Conservation (phyloP, 768 basidiomycete genomes). For the Termitomyces sp. region DNA sequence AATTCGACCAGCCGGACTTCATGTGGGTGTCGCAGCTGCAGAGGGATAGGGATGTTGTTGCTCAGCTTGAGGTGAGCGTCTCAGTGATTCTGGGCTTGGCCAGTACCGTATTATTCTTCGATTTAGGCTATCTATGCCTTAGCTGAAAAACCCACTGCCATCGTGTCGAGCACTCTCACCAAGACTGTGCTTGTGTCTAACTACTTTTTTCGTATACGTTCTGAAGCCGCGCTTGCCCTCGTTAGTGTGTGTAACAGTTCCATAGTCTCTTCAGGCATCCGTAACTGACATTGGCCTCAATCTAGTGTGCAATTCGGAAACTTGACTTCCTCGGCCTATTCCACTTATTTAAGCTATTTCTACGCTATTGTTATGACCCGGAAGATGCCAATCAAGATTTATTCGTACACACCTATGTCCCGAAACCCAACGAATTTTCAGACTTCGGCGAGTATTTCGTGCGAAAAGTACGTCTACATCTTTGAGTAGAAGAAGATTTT, state of each 20-base stretch:
- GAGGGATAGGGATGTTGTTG: conserved; percentile 93
- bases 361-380: conserved; percentile 86
- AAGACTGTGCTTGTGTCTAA: conserved; percentile 92
- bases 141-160: conserved; percentile 71
- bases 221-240: conserved; percentile 86
- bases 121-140: conserved; percentile 88
- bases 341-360: conserved; percentile 92
- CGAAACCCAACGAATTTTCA: conserved; percentile 90
- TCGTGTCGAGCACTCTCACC: conserved; percentile 87
- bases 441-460: conserved; percentile 93
- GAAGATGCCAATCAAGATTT: conserved; percentile 77
- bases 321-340: conserved; percentile 90
- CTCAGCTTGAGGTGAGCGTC: conserved; percentile 82
- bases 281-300: conserved; percentile 6
- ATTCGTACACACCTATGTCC: conserved; percentile 86
- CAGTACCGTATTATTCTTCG: neutral
- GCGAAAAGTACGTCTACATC: conserved; percentile 60
- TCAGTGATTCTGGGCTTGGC: neutral
- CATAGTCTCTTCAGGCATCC: neutral
- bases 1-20: conserved; percentile 94
- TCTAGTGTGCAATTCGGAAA: conserved; percentile 75
- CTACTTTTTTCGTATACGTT: conserved; percentile 94
- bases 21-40: conserved; percentile 98
- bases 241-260: conserved; percentile 52
- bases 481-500: neutral